Base-by-base conservation (phyloP, 768 basidiomycete genomes). In the Mrakia gelida region DNA sequence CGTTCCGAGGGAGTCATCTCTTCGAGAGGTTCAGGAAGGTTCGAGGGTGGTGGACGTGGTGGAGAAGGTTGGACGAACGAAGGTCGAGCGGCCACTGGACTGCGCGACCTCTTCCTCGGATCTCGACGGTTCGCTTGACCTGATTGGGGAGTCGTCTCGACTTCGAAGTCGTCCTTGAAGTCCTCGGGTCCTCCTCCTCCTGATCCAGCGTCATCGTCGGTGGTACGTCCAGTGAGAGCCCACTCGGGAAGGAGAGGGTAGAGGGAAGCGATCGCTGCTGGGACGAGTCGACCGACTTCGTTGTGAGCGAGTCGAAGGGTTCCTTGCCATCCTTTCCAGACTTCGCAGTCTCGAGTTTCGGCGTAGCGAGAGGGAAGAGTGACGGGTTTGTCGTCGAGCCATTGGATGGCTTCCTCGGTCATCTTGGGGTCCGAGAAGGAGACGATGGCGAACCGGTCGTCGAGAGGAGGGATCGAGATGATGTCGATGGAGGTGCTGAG, bases 401-500 rank as follows among this genome's bases (percentile, higher is more conserved):
- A 80, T 30, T 77, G 41, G 65, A 83, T 83, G 0, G 83, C 84
- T 11, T 78, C 76, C 2, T 72, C 54, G 21, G 81, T 81, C 32
- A 81, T 78, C 4, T 76, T 75, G 18, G 79, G 78, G 28, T 81
- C 80, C 28, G 75, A 75, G 67, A 81, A 84, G 10, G 81, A 77
- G 61, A 84, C 80, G 56, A 82, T 79, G 41, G 84, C 84, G 72
- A 83, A 84, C 13, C 84, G 82, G 34, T 83, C 83, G 56, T 80
- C 77, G 21, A 78, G 41, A 1, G 84, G 80, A 9, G 82, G 82
- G 30, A 83, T 81, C 59, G 83, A 82, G 74, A 83, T 83, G 73
- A 84, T 83, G 80, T 84, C 84, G 61, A 84, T 83, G 13, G 83
- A 81, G 10, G 81, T 75, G 61, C 83, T 84, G 78, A 1, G 72